These are phyloP conservation scores for Phragmites australis DNA, from an alignment of 176 grass and related monocot genomes.

Conservation along the genomic window DNA sequence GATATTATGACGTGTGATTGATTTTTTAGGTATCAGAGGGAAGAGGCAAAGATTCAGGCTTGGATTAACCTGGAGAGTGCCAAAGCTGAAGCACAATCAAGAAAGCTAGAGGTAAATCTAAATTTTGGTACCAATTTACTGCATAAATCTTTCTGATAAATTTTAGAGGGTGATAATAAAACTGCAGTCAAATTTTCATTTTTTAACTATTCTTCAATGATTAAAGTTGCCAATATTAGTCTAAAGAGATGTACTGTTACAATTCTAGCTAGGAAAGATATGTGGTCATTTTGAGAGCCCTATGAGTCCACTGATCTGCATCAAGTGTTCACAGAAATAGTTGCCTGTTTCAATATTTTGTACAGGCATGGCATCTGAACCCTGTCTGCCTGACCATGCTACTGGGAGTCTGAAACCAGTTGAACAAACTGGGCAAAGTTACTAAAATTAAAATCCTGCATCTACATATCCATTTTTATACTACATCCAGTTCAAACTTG, in stretches of 20 bases:
- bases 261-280: constrained; percentile 22
- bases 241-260: not conserved
- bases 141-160: not conserved
- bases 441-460: constrained; percentile 2
- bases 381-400: not conserved
- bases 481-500: not conserved
- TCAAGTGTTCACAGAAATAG: not conserved
- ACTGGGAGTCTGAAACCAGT: not conserved
- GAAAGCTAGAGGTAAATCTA: constrained; percentile 82
- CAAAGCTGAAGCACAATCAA: constrained; percentile 94
- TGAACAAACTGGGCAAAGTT: constrained; percentile 25
- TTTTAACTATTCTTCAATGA: too few relatives aligned
- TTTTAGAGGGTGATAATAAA: too few relatives aligned
- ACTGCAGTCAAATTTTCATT: too few relatives aligned
- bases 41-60: constrained; percentile 93
- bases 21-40: constrained; percentile 79
- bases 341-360: constrained; percentile 15
- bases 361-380: constrained; percentile 5
- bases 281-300: constrained; percentile 13
- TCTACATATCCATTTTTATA: not conserved
- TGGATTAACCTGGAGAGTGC: constrained; percentile 96
- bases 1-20: not conserved
- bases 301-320: not conserved
- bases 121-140: not conserved
- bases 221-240: not conserved